These are phyloP conservation scores for Eleusine indica DNA, from an alignment of 176 grass and related monocot genomes.

Conservation along the genomic window DNA sequence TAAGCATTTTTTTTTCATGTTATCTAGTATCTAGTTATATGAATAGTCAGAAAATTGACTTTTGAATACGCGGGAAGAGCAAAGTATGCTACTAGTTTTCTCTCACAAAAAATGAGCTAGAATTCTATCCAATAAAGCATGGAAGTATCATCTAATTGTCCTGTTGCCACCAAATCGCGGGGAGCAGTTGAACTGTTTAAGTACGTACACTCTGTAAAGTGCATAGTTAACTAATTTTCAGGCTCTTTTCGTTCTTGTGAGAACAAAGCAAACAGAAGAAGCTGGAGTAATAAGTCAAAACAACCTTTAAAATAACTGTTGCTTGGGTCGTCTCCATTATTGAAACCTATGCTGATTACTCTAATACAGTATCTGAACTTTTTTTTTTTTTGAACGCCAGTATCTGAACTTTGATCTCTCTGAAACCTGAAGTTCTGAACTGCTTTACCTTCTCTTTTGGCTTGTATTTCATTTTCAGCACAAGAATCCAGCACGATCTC, in stretches of 20 bases:
- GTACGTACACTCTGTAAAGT: constrained; percentile 45
- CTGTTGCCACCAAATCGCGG: constrained; percentile 52
- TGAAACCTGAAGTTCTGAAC: neutral
- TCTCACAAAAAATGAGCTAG: constrained; percentile 13
- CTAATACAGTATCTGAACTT: constrained; percentile 5
- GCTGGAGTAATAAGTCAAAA: constrained; percentile 52
- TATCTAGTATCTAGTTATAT: constrained; percentile 4
- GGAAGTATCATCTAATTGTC: constrained; percentile 44
- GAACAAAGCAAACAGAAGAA: constrained; percentile 41
- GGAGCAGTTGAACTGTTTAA: constrained; percentile 56
- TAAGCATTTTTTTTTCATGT: neutral
- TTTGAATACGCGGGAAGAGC: neutral
- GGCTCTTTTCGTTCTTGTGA: constrained; percentile 24
- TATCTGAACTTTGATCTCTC: neutral
- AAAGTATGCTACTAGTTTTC: constrained; percentile 7
- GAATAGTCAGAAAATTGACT: constrained; percentile 30
- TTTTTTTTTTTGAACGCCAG: neutral
- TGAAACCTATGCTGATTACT: constrained; percentile 33
- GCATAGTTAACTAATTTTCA: constrained; percentile 45
- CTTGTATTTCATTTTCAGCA: constrained; percentile 47
- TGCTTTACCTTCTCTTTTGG: constrained; percentile 56
- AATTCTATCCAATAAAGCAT: constrained; percentile 34
- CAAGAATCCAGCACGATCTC: constrained; percentile 36
- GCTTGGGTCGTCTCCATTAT: constrained; percentile 22
- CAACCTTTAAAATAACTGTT: constrained; percentile 49